These are phyloP conservation scores for Cyclotella baltica DNA, from an alignment of 108 stramenopile species.

Conservation along the genomic window DNA sequence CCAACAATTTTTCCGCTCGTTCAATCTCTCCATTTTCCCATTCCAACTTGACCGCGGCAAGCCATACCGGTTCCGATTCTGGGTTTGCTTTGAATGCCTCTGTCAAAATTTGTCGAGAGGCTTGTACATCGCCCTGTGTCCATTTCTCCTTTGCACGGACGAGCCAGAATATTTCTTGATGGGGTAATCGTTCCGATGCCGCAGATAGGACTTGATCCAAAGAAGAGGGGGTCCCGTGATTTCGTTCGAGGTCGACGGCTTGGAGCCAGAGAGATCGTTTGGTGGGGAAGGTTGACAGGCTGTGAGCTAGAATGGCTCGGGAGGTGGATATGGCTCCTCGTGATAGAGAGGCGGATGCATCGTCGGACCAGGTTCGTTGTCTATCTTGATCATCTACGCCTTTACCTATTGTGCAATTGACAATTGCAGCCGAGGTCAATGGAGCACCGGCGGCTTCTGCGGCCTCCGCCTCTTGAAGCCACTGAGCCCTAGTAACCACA, in stretches of 20 bases:
- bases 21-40: slow-evolving; percentile 95
- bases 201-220: slow-evolving; percentile 84
- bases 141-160: slow-evolving; percentile 97
- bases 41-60: slow-evolving; percentile 98
- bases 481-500: slow-evolving; percentile 86
- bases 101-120: slow-evolving; percentile 90
- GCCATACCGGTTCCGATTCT: slow-evolving; percentile 94
- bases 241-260: slow-evolving; percentile 92
- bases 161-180: slow-evolving; percentile 97
- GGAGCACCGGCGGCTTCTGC: slow-evolving; percentile 87
- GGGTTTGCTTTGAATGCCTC: slow-evolving; percentile 96
- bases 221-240: slow-evolving; percentile 72
- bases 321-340: slow-evolving; percentile 84
- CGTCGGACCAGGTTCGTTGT: slow-evolving; percentile 95
- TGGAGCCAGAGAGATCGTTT: slow-evolving; percentile 91
- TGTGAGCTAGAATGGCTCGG: slow-evolving; percentile 86
- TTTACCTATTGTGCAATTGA: slow-evolving; percentile 82
- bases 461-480: slow-evolving; percentile 92
- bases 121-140: slow-evolving; percentile 86
- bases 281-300: slow-evolving; percentile 77
- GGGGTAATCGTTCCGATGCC: slow-evolving; percentile 85
- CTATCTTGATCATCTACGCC: slow-evolving; percentile 96
- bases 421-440: slow-evolving; percentile 89
- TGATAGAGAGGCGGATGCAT: slow-evolving; percentile 83
- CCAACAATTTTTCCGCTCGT: slow-evolving; percentile 88